Base-by-base conservation (phyloP, 202 grass and related monocot species). In the Tripidium arundinaceum region DNA sequence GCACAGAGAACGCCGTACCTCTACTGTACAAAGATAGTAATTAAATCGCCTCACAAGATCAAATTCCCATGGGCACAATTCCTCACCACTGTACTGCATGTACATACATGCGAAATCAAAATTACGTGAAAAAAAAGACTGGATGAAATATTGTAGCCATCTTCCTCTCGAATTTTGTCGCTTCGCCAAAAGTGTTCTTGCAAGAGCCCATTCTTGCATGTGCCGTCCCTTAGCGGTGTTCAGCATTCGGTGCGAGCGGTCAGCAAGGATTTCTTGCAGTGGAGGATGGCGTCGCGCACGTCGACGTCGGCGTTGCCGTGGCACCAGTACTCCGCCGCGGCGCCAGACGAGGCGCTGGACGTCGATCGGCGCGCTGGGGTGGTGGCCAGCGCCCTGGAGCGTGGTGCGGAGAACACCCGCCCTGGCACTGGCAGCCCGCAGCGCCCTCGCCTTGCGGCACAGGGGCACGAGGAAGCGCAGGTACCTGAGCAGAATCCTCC, bases 181-280 rank as follows among this genome's bases (percentile, higher is more conserved):
- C 39, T 81, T 75, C 7, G 15, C 4, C 37, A 16, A 58, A 79
- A 55, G 2, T 22, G 37, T 62, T 70, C 11, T 85, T 79, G 66
- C 67, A 25, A 13, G 34, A 55, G 57, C 8, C 34, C 66, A 13
- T 63, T n/a, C n/a, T n/a, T n/a, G n/a, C n/a, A n/a, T n/a, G n/a
- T n/a, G n/a, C n/a, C n/a, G n/a, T n/a, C n/a, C n/a, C n/a, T n/a
- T n/a, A n/a, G n/a, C n/a, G n/a, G n/a, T n/a, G n/a, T n/a, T 75
- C 55, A 76, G 63, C 47, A 57, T 5, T 52, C 64, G 16, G 66
- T 4, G 4, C 55, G 15, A 49, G 79, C 69, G 11, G 64, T 73
- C 47, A 18, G 13, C 40, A 94, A 82, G 37, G 94, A 98, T 45
- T 77, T 94, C 85, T 98, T 98, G 92, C 94, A 98, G 80, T 98